phyloP scores from a whole-genome alignment of 2,329 filamentous ascomycete genomes.

The Aspergillus thermomutatus region DNA sequence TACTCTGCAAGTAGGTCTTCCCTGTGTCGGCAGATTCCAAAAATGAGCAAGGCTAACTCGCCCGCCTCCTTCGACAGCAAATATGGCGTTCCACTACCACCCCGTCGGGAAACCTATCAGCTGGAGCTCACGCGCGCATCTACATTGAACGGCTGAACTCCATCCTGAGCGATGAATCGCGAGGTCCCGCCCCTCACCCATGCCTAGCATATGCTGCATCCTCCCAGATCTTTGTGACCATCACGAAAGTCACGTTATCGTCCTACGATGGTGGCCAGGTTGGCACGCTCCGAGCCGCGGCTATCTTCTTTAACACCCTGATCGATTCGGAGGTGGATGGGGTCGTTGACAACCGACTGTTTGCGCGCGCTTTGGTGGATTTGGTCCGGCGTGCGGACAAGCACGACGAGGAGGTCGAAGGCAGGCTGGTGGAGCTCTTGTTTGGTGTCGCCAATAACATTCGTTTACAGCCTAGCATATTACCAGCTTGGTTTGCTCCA shows the following conservation, averaged over 20 bases:
- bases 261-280: slow-evolving; percentile 67
- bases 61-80: slow-evolving; percentile 40
- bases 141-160: slow-evolving; percentile 56
- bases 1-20: slow-evolving; percentile 49
- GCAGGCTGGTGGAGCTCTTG: slow-evolving; percentile 83
- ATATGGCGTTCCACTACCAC: slow-evolving; percentile 58
- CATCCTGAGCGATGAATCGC: slow-evolving; percentile 84
- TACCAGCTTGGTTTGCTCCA: slow-evolving; percentile 87
- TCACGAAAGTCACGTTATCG: slow-evolving; percentile 82
- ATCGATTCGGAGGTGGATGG: slow-evolving; percentile 97
- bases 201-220: slow-evolving; percentile 84
- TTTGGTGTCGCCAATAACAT: slow-evolving; percentile 98
- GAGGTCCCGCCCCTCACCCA: slow-evolving; percentile 81
- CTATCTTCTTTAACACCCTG: slow-evolving; percentile 82
- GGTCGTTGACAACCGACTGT: slow-evolving; percentile 80
- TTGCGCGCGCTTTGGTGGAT: slow-evolving; percentile 83
- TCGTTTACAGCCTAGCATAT: slow-evolving; percentile 77
- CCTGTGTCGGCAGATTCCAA: background rate
- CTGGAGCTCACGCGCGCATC: slow-evolving; percentile 49
- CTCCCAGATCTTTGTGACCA: slow-evolving; percentile 83
- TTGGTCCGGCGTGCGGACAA: slow-evolving; percentile 69
- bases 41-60: background rate
- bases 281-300: slow-evolving; percentile 75
- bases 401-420: slow-evolving; percentile 76
- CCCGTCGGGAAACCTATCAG: slow-evolving; percentile 49